Conservation (phyloP, 108 stramenopile genomes). For the Pseudonitzschia multistriata region DNA sequence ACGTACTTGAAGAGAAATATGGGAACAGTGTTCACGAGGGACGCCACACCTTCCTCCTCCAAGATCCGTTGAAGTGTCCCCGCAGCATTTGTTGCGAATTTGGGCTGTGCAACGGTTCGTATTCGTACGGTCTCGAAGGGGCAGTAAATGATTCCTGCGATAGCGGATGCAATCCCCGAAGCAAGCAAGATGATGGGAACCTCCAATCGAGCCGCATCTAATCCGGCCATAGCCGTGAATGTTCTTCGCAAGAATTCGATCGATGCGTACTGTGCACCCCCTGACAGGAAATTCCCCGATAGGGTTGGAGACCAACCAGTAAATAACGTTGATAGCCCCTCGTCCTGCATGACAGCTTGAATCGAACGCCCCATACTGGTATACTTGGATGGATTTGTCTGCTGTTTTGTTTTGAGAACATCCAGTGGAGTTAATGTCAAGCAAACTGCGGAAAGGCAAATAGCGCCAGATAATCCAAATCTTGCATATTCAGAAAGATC, state of each 20-base stretch:
- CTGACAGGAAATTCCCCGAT: conserved; percentile 47
- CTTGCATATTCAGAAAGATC: conserved; percentile 33
- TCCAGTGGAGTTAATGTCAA: conserved; percentile 49
- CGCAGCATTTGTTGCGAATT: conserved; percentile 10
- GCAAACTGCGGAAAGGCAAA: conserved; percentile 50
- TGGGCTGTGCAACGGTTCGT: conserved; percentile 49
- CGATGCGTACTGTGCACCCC: conserved; percentile 37
- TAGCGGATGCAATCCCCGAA: conserved; percentile 3
- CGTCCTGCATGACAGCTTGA: conserved; percentile 39
- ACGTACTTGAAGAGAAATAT: conserved; percentile 28
- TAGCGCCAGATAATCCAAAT: conserved; percentile 43
- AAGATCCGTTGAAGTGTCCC: conserved; percentile 1
- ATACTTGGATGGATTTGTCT: conserved; percentile 47
- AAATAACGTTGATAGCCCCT: conserved; percentile 45
- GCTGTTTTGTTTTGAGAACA: conserved; percentile 55
- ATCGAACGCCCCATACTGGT: conserved; percentile 33
- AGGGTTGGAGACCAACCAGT: conserved; percentile 59
- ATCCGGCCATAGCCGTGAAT: conserved; percentile 17
- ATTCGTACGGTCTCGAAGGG: conserved; percentile 57
- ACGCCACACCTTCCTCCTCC: conserved; percentile 47
- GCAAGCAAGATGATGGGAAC: conserved; percentile 26
- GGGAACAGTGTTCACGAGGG: conserved; percentile 46
- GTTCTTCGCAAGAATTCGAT: conserved; percentile 51
- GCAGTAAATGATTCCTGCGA: conserved; percentile 39
- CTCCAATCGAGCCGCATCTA: conserved; percentile 10